Conservation (phyloP, 2,329 filamentous ascomycete genomes). For the Elsinoe arachidis region DNA sequence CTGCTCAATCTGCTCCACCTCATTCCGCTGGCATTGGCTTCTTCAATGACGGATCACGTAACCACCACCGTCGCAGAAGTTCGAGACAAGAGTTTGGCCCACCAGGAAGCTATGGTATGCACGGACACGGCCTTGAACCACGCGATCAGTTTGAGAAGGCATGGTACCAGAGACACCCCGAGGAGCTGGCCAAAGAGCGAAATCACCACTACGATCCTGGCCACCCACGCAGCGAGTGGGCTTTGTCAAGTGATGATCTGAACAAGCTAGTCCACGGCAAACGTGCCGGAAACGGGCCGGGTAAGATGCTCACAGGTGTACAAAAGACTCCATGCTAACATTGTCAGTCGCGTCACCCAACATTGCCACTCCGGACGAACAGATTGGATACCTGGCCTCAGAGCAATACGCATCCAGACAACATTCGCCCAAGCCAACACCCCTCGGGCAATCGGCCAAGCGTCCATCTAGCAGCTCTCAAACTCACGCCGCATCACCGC, state of each 20-base stretch:
- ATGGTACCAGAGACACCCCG: conserved; percentile 88
- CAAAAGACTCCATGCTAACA: conserved; percentile 11
- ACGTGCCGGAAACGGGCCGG: conserved; percentile 41
- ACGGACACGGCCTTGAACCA: conserved; percentile 70
- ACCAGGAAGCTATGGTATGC: conserved; percentile 85
- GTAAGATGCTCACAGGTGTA: conserved; percentile 27
- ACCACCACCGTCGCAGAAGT: conserved; percentile 59
- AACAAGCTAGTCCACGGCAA: conserved; percentile 81
- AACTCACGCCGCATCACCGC: conserved; percentile 30
- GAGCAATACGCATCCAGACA: conserved; percentile 76
- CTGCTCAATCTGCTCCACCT: conserved; percentile 47
- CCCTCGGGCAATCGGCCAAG: conserved; percentile 28
- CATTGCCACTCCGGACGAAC: conserved; percentile 73
- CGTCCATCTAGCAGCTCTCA: conserved; percentile 29
- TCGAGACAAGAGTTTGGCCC: conserved; percentile 62
- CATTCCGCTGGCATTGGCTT: conserved; percentile 42
- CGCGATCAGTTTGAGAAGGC: conserved; percentile 80
- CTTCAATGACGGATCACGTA: conserved; percentile 44
- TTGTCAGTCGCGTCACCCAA: conserved; percentile 54
- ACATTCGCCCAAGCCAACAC: conserved; percentile 52
- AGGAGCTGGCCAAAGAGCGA: conserved; percentile 71
- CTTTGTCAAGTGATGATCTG: conserved; percentile 79
- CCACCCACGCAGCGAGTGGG: conserved; percentile 61
- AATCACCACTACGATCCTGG: conserved; percentile 54
- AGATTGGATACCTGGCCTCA: conserved; percentile 78